A percentile compares a stretch with the other conserved stretches of the same genome.
Evolutionary conservation across 1,139 yeast genomes (phyloP).

Genomic region (Hemisphaericaspora lyxosophila): DNA sequence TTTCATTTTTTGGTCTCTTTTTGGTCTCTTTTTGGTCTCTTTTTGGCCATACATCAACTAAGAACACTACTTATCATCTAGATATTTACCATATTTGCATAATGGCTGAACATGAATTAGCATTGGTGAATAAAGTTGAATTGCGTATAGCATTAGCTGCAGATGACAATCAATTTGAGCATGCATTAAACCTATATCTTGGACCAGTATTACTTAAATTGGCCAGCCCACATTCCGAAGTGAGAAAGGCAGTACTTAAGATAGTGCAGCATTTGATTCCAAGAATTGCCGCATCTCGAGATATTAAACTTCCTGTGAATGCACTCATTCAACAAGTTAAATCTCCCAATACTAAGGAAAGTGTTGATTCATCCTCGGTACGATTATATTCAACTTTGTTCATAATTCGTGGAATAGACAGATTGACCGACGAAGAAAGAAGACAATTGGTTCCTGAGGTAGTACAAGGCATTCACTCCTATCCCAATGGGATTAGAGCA

Average conservation of each 20-base stretch:
- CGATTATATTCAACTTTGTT: slow-evolving; percentile 66
- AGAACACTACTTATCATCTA: too few species aligned
- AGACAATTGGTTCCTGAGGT: slow-evolving; percentile 47
- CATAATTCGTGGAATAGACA: slow-evolving; percentile 62
- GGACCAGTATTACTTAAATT: slow-evolving; percentile 79
- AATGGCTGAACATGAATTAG: slow-evolving; percentile 54
- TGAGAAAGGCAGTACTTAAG: slow-evolving; percentile 65
- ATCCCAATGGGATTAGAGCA: slow-evolving; percentile 46
- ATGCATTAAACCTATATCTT: slow-evolving; percentile 60
- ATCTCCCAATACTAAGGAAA: slow-evolving; percentile 44
- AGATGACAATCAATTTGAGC: slow-evolving; percentile 62
- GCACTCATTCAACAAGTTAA: slow-evolving; percentile 65
- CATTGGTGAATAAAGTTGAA: slow-evolving; percentile 74
- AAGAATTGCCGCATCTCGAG: slow-evolving; percentile 59
- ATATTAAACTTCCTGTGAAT: slow-evolving; percentile 58
- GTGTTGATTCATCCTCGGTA: slow-evolving; percentile 51
- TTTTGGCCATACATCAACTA: slow-evolving; percentile 1
- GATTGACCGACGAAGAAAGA: slow-evolving; percentile 39
- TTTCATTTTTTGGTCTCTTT: too few species aligned
- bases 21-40: too few species aligned
- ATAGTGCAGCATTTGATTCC: slow-evolving; percentile 68
- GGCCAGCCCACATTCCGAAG: slow-evolving; percentile 68
- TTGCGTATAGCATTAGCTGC: slow-evolving; percentile 78
- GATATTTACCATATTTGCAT: too few species aligned
- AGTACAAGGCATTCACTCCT: slow-evolving; percentile 44